Base-by-base conservation (phyloP, 2,329 filamentous ascomycete species). In the Penicillium sp. region DNA sequence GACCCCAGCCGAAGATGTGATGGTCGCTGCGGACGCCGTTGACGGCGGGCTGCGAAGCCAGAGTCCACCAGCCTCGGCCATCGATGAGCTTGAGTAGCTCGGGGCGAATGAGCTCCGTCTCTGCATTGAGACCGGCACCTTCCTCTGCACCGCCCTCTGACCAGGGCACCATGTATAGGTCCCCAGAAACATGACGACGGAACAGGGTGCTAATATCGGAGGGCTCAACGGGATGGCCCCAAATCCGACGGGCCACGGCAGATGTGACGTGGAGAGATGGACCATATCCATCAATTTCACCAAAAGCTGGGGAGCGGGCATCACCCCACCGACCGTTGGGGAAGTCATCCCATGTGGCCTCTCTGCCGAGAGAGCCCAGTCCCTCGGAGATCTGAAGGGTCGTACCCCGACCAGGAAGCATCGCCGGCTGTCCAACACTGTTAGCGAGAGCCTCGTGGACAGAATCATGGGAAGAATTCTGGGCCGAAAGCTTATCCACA, bases 341-440 rank as follows among this genome's bases (percentile, higher is more conserved):
- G 76, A 93, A 99, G 71, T 99, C 95, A 71, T 99, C 95, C 95
- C 95, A 99, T 0, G 95, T 99, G 37, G 95, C 95, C 81, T 98
- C 94, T 53, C 95, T 86, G 11, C 94, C 95, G 6, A 97, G 82
- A 3, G 90, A 85, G 26, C 94, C 95, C 71, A 97, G 90, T 6
- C 95, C 94, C 79, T 98, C 94, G 0, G 93, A 97, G 60, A 97
- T 97, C 30, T 93, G 92, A 10, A 98, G 84, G 0, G 92, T 95
- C 75, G 93, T 94, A 59, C 89, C 89, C 55, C 93, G 86, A 22
- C 87, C 88, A 74, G 94, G 93, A 70, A 94, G 83, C 64, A 80
- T 58, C 69, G 86, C 68, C 1, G 88, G 91, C n/a, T 93, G 80
- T 19, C 89, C 91, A 5, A 91, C 92, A 71, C 95, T 91, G 40